phyloP scores from a whole-genome alignment of 2,329 filamentous ascomycete species.

The Fusarium oxysporum region DNA sequence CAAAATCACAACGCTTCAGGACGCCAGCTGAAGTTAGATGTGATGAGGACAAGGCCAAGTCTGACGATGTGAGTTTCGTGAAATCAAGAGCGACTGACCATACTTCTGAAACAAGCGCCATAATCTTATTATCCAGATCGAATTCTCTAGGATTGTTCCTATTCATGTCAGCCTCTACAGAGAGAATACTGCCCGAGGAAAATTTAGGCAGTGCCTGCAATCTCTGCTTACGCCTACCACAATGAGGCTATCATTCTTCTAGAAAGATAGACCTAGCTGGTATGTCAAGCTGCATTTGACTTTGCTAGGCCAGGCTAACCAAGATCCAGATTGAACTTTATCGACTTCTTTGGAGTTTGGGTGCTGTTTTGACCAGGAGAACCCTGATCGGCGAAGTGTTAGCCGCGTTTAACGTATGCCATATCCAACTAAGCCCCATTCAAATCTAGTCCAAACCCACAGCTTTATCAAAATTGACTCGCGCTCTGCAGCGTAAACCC shows the following conservation, averaged over 20 bases:
- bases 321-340: background rate
- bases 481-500: background rate
- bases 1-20: no score
- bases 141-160: rapidly evolving
- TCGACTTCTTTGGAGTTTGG: background rate
- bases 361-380: background rate
- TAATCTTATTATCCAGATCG: rapidly evolving
- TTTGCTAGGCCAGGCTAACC: background rate
- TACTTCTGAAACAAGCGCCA: background rate
- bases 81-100: background rate
- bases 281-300: no score
- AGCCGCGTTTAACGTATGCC: background rate
- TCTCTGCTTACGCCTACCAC: background rate
- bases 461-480: background rate
- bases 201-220: background rate
- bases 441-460: background rate
- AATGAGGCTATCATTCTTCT: background rate
- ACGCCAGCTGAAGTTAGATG: no score
- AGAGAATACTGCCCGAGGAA: rapidly evolving
- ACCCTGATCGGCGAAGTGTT: background rate
- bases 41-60: rapidly evolving
- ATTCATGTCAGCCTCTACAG: background rate
- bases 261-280: no score
- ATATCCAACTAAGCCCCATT: background rate
- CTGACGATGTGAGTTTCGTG: background rate